Evolutionary conservation across 495 filamentous ascomycete species (phyloP).

Genomic region (Lepidopterella palustris): DNA sequence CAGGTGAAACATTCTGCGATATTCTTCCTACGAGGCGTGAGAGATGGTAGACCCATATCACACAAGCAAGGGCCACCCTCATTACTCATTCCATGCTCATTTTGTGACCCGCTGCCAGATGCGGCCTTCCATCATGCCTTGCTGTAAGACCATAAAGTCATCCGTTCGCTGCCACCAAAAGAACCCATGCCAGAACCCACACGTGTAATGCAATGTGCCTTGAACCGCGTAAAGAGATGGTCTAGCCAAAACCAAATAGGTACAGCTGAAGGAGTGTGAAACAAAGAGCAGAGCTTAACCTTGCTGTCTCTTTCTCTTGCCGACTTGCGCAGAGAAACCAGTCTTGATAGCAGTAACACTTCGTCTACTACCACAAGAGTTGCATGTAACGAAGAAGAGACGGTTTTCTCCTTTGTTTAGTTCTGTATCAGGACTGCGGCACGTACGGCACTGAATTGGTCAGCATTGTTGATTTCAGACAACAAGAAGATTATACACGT

Average conservation of each 20-base stretch:
- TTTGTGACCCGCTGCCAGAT: neutral
- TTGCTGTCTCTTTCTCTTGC: conserved; percentile 76
- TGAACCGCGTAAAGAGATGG: neutral
- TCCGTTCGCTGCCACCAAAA: neutral
- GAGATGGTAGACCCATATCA: neutral
- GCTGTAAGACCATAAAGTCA: neutral
- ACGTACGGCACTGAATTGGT: conserved; percentile 98
- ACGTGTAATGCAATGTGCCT: neutral
- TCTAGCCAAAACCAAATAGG: neutral
- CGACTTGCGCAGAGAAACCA: conserved; percentile 97
- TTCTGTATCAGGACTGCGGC: conserved; percentile 88
- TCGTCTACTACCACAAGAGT: conserved; percentile 83
- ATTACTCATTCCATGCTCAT: neutral
- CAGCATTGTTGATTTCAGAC: too few species aligned
- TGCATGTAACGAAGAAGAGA: conserved; percentile 77
- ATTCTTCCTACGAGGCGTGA: too few species aligned
- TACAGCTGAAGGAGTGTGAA: neutral
- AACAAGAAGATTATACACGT: too few species aligned
- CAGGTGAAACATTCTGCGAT: too few species aligned
- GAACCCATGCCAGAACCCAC: neutral
- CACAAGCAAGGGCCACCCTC: neutral
- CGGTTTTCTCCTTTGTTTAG: conserved; percentile 98
- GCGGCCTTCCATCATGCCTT: neutral
- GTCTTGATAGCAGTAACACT: conserved; percentile 97
- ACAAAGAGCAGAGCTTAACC: conserved; percentile 33